These are phyloP conservation scores for Pichia scutulata DNA, from an alignment of 805 yeast genomes.

Conservation along the genomic window DNA sequence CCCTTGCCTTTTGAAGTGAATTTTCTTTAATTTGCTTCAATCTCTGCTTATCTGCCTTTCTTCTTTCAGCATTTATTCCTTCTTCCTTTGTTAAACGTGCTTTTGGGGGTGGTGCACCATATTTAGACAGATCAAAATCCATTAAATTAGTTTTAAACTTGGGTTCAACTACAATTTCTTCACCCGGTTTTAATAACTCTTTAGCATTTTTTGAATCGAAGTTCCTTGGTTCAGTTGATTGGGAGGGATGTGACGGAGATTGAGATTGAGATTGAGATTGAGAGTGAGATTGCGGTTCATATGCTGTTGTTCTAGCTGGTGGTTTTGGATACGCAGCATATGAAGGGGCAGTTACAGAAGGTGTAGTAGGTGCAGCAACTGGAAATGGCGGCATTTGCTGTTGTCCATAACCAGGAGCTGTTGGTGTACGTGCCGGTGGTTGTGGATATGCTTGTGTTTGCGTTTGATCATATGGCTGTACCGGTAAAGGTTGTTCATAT, in stretches of 20 bases:
- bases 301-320: background rate
- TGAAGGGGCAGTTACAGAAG: background rate
- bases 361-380: background rate
- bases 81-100: conserved; percentile 24
- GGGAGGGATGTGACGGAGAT: background rate
- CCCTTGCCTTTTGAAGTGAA: conserved; percentile 22
- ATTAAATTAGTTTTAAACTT: conserved; percentile 22
- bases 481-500: conserved; percentile 11
- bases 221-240: conserved; percentile 2
- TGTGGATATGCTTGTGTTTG: conserved; percentile 11
- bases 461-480: conserved; percentile 1
- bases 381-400: background rate
- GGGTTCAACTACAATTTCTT: conserved; percentile 21
- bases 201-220: conserved; percentile 3
- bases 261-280: background rate
- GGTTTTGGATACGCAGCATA: conserved; percentile 1
- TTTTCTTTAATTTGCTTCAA: conserved; percentile 24
- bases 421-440: conserved; percentile 14
- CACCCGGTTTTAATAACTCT: conserved; percentile 12
- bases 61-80: conserved; percentile 15
- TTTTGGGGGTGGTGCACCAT: conserved; percentile 43
- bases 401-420: conserved; percentile 5
- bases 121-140: conserved; percentile 31
- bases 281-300: background rate
- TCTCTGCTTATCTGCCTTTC: conserved; percentile 19